Base-by-base conservation (phyloP, 257 asterid genomes). In the Salvia miltiorrhiza region DNA sequence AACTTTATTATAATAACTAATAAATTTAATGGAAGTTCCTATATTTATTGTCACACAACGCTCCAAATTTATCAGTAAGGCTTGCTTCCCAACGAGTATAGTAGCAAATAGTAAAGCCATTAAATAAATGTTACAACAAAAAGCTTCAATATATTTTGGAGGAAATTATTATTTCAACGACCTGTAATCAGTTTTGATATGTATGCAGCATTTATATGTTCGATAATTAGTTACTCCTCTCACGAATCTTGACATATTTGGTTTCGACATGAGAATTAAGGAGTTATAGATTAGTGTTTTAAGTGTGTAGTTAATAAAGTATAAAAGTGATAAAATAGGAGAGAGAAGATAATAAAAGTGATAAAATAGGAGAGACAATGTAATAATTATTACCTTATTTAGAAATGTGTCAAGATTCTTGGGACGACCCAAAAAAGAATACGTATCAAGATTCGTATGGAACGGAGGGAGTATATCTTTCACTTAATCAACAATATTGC, bases 141-240 rank as follows among this genome's bases (percentile, higher is more conserved):
- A 23, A 10, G 14, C 41, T 37, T 45, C 40, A 14, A 9, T 8
- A 44, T 28, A 45, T 20, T 47, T 70, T 37, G 41, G 47, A 45
- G 53, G 53, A 58, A 33, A 60, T 59, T 70, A 70, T 60, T 48
- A 70, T 48, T 70, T 48, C 75, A 70, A 59, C 62, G 56, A 60
- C 73, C 40, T 58, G 3, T 33, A 50, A 32, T 19, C 49, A 53
- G 48, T 66, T 64, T 64, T 4, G 14, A n/a, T 44, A 7, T 1
- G 17, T 19, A 37, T 60, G 49, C 8, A 37, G 19, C 49, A 35
- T 26, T 28, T 64, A 28, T 44, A 24, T 30, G 23, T 45, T 26
- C 9, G 10, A 37, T 9, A 39, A 35, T 20, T 5, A 30, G n/a
- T 56, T 56, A 30, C 5, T 2, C 5, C 33, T 30, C 5, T 30